Conservation (phyloP, 768 basidiomycete genomes). For the Suillus alpinus region DNA sequence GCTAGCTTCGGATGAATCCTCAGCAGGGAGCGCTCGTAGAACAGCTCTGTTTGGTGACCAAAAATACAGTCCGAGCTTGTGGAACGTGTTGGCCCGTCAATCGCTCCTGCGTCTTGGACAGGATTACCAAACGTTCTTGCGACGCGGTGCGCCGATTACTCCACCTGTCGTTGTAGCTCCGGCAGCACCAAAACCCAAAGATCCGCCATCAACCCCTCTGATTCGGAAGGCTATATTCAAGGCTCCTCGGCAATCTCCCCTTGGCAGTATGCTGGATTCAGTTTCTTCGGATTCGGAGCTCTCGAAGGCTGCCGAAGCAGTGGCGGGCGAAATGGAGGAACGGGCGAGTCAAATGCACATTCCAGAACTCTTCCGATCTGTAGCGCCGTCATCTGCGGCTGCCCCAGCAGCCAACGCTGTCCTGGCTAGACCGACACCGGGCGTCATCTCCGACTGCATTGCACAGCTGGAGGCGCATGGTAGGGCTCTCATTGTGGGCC, state of each 20-base stretch:
- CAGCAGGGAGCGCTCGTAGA: constrained; percentile 42
- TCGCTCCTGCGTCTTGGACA: constrained; percentile 58
- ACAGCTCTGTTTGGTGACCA: constrained; percentile 66
- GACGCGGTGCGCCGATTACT: constrained; percentile 48
- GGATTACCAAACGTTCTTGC: constrained; percentile 67
- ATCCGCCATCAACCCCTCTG: constrained; percentile 34
- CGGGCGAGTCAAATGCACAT: constrained; percentile 31
- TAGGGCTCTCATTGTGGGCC: constrained; percentile 10
- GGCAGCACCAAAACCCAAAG: constrained; percentile 23
- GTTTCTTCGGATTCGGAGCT: constrained; percentile 61
- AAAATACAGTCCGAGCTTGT: constrained; percentile 60
- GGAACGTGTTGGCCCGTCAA: constrained; percentile 59
- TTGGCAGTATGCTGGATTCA: constrained; percentile 50
- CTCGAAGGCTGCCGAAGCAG: constrained; percentile 47
- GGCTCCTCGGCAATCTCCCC: constrained; percentile 44
- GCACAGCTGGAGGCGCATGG: constrained; percentile 3
- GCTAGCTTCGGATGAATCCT: constrained; percentile 43
- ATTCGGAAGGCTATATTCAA: constrained; percentile 41
- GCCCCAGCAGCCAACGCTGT: neutral
- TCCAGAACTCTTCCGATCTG: constrained; percentile 50
- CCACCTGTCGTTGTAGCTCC: constrained; percentile 21
- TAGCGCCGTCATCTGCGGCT: constrained; percentile 22
- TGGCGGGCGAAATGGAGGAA: constrained; percentile 32
- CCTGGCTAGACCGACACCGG: neutral
- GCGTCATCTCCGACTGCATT: constrained; percentile 4